A percentile compares a stretch with the other conserved stretches of the same genome.
These are phyloP conservation scores for Aureobasidium sp. DNA, from an alignment of 2,329 filamentous ascomycete genomes.

Conservation along the genomic window DNA sequence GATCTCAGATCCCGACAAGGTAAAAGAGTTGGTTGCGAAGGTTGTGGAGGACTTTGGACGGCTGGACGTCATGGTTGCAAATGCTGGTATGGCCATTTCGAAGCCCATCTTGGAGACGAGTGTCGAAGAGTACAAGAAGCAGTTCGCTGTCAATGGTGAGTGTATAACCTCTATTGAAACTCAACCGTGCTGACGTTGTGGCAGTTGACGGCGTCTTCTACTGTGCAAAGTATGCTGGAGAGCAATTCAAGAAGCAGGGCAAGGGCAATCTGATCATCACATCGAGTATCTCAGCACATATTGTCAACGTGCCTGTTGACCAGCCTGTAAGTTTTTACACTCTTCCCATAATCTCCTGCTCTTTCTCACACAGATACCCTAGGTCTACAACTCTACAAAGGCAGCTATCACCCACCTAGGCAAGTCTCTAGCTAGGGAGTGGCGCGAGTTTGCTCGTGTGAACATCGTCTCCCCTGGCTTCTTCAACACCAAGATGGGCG, in stretches of 20 bases:
- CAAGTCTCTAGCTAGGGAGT: constrained; percentile 48
- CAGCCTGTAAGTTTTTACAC: constrained; percentile 34
- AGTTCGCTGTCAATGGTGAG: constrained; percentile 48
- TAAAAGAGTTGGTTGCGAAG: constrained; percentile 27
- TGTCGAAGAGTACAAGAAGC: constrained; percentile 43
- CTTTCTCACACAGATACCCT: not conserved
- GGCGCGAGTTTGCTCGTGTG: constrained; percentile 50
- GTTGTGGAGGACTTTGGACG: constrained; percentile 32
- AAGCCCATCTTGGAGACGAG: constrained; percentile 49
- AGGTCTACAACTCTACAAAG: constrained; percentile 49
- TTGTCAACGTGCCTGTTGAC: constrained; percentile 40
- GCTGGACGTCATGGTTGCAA: constrained; percentile 40
- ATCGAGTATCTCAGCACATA: constrained; percentile 27
- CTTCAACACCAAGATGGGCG: constrained; percentile 50
- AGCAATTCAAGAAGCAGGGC: constrained; percentile 35
- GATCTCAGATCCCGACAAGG: constrained; percentile 22
- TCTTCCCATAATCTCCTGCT: too few species aligned
- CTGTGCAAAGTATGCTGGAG: constrained; percentile 35
- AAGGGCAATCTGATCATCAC: constrained; percentile 45
- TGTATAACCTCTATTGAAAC: not conserved
- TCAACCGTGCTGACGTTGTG: not conserved
- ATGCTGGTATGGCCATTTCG: constrained; percentile 43
- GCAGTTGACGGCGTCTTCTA: constrained; percentile 33
- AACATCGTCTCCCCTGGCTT: constrained; percentile 49
- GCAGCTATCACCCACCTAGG: constrained; percentile 49